Percentiles rank a stretch among this genome's conserved stretches.
phyloP scores from a whole-genome alignment of 306 rosid genomes.

The Chamaecrista fasciculata region DNA sequence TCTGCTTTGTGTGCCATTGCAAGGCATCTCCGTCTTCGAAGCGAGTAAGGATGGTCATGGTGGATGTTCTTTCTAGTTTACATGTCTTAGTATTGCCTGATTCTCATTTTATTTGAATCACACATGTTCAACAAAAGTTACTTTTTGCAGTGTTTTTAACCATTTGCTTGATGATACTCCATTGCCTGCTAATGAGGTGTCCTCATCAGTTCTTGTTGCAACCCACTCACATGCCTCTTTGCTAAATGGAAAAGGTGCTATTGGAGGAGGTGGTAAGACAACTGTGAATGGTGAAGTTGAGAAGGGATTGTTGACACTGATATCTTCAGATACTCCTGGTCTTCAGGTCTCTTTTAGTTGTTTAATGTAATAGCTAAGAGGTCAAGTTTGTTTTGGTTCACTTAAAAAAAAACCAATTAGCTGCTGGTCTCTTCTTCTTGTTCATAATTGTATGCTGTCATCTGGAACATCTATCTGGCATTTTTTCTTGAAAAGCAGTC shows the following conservation, averaged over 20 bases:
- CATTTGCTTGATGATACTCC: conserved; percentile 95
- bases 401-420: neutral
- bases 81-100: neutral
- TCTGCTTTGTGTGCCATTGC: conserved; percentile 79
- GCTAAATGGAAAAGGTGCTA: conserved; percentile 72
- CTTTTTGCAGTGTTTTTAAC: conserved; percentile 75
- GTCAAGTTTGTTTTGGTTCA: conserved; percentile 8
- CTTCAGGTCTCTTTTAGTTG: conserved; percentile 68
- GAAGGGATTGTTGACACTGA: conserved; percentile 89
- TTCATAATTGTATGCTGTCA: neutral
- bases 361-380: conserved; percentile 27
- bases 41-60: conserved; percentile 73
- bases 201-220: conserved; percentile 88
- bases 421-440: neutral
- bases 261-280: conserved; percentile 84
- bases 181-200: conserved; percentile 78
- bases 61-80: conserved; percentile 19
- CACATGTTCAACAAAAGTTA: conserved; percentile 27
- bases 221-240: conserved; percentile 53
- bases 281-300: conserved; percentile 73
- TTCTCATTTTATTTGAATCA: neutral
- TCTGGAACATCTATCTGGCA: neutral
- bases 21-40: conserved; percentile 84
- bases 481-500: conserved; percentile 10
- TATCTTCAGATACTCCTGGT: conserved; percentile 87